Evolutionary conservation across 352 stramenopile species (phyloP).

Genomic region (Globisporangium uncinulatum): DNA sequence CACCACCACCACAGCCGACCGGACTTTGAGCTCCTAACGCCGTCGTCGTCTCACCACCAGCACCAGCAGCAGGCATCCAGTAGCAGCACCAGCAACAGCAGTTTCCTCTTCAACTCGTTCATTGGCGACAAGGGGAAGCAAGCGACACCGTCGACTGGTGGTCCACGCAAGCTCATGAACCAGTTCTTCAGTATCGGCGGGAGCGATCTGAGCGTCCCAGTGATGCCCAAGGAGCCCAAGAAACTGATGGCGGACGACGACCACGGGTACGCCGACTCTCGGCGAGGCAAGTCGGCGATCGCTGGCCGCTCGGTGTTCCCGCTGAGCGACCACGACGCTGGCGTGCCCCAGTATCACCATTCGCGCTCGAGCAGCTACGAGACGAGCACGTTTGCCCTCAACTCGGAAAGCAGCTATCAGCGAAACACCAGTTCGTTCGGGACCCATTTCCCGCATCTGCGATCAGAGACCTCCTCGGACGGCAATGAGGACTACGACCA

Average conservation of each 20-base stretch:
- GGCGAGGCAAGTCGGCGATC: conserved; percentile 14
- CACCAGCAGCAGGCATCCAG: conserved; percentile 10
- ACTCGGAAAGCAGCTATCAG: conserved; percentile 21
- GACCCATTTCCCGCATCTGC: conserved; percentile 26
- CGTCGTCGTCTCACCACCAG: conserved; percentile 11
- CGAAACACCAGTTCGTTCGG: conserved; percentile 11
- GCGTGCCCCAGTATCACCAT: conserved; percentile 14
- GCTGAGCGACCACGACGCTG: conserved; percentile 9
- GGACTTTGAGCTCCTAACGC: conserved; percentile 12
- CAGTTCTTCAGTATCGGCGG: conserved; percentile 29
- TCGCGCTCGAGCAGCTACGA: conserved; percentile 14
- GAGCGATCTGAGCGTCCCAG: conserved; percentile 16
- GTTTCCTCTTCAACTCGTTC: conserved; percentile 29
- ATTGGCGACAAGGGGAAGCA: conserved; percentile 28
- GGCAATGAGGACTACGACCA: conserved; percentile 29
- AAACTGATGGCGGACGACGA: conserved; percentile 21
- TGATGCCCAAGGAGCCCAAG: conserved; percentile 39
- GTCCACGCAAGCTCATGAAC: conserved; percentile 32
- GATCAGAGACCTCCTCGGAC: conserved; percentile 20
- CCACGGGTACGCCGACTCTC: conserved; percentile 28
- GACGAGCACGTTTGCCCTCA: conserved; percentile 18
- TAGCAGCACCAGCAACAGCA: conserved; percentile 15
- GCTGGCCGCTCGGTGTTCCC: conserved; percentile 15
- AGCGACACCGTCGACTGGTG: neutral
- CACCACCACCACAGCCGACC: conserved; percentile 8